Evolutionary conservation across 768 basidiomycete genomes (phyloP).

Genomic region (Lepiota brunneoincarnata): DNA sequence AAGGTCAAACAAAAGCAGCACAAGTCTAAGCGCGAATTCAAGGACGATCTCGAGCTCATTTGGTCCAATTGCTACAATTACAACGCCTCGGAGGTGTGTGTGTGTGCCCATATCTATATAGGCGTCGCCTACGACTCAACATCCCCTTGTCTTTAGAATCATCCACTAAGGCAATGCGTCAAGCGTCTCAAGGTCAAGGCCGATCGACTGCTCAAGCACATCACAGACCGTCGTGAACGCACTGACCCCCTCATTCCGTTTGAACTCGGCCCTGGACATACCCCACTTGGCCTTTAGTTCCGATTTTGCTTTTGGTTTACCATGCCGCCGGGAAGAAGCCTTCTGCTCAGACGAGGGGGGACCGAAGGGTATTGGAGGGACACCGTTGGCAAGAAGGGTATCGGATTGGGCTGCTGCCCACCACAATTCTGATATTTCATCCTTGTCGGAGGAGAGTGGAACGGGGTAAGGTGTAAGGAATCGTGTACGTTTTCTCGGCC

Average conservation of each 20-base stretch:
- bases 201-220: constrained; percentile 80
- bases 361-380: no score
- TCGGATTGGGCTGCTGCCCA: no score
- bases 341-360: no score
- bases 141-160: constrained; percentile 48
- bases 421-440: no score
- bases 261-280: constrained; percentile 29
- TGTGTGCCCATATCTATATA: constrained; percentile 38
- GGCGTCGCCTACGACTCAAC: not conserved
- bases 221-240: constrained; percentile 86
- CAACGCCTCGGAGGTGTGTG: constrained; percentile 89
- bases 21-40: constrained; percentile 93
- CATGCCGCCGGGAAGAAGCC: no score
- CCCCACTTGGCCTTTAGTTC: no score
- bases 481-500: no score
- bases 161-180: constrained; percentile 84
- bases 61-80: constrained; percentile 96
- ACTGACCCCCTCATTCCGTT: constrained; percentile 65
- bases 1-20: constrained; percentile 93
- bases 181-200: constrained; percentile 81
- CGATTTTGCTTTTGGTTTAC: no score
- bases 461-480: no score
- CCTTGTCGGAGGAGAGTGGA: no score
- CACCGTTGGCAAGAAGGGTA: no score
- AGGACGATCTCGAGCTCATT: constrained; percentile 91